Percentiles rank a stretch among this genome's conserved stretches.
phyloP scores from a whole-genome alignment of 2,329 filamentous ascomycete species.

The Periconia digitata region DNA sequence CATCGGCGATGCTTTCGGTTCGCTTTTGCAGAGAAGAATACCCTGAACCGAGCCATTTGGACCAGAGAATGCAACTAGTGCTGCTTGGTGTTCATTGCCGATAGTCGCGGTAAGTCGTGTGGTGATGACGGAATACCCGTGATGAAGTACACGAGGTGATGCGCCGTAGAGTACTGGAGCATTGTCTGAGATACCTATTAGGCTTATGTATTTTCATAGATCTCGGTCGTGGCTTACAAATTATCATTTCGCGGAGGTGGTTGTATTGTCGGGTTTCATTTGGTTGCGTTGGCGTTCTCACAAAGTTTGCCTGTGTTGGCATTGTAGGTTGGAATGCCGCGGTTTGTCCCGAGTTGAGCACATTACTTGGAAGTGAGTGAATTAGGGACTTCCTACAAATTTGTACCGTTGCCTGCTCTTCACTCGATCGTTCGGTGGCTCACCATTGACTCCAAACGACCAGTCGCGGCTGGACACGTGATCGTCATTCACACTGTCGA shows the following conservation, averaged over 20 bases:
- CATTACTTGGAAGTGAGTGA: too few relatives aligned
- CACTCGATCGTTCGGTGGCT: too few relatives aligned
- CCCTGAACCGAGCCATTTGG: background rate
- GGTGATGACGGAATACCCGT: background rate
- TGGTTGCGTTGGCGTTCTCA: background rate
- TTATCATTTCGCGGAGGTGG: background rate
- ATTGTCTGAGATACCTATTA: background rate
- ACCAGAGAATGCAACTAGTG: background rate
- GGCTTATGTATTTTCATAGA: too few relatives aligned
- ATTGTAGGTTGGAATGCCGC: too few relatives aligned
- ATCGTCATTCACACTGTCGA: too few relatives aligned
- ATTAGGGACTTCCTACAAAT: too few relatives aligned
- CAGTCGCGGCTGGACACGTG: too few relatives aligned
- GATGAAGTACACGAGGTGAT: background rate
- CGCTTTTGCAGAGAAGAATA: background rate
- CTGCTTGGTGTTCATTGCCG: background rate
- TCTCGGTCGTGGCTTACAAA: background rate
- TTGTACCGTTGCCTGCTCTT: too few relatives aligned
- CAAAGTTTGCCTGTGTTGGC: background rate
- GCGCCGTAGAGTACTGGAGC: background rate
- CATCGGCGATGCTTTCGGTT: background rate
- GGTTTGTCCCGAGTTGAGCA: too few relatives aligned
- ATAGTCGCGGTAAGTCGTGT: background rate
- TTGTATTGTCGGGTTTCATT: background rate
- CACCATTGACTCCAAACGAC: too few relatives aligned